Evolutionary conservation across 1,284 basidiomycete genomes (phyloP).

Genomic region (Veloporphyrellus conicus): DNA sequence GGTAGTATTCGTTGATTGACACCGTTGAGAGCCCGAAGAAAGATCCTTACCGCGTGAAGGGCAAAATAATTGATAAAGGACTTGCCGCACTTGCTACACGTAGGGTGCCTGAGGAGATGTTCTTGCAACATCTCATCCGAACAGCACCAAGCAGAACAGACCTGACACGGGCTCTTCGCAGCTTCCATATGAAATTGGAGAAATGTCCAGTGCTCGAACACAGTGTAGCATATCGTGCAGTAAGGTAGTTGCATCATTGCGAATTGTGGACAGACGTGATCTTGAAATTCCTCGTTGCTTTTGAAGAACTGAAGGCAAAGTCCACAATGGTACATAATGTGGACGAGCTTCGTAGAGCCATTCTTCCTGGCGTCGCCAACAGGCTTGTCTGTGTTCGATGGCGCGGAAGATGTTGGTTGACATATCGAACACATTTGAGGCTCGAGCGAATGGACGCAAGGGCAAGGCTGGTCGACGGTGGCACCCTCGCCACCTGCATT

Average conservation of each 20-base stretch:
- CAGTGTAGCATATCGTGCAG: constrained; percentile 21
- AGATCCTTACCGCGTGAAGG: constrained; percentile 24
- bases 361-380: neutral
- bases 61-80: constrained; percentile 20
- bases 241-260: constrained; percentile 14
- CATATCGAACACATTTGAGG: constrained; percentile 13
- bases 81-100: constrained; percentile 22
- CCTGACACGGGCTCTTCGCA: constrained; percentile 15
- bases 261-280: constrained; percentile 20
- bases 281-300: constrained; percentile 3
- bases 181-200: constrained; percentile 22
- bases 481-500: neutral
- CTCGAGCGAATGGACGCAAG: neutral
- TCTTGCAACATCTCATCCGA: constrained; percentile 29
- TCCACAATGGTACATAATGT: constrained; percentile 11
- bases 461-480: neutral
- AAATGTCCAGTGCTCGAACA: constrained; percentile 19
- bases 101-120: constrained; percentile 26
- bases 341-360: neutral
- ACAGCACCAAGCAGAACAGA: constrained; percentile 22
- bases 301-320: constrained; percentile 21
- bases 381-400: neutral
- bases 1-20: neutral
- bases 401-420: neutral
- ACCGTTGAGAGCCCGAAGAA: neutral